Evolutionary conservation across 2,329 filamentous ascomycete genomes (phyloP), one percentile per base, ranked within the genome.

Genomic region (Domatiomyces catenatus): DNA sequence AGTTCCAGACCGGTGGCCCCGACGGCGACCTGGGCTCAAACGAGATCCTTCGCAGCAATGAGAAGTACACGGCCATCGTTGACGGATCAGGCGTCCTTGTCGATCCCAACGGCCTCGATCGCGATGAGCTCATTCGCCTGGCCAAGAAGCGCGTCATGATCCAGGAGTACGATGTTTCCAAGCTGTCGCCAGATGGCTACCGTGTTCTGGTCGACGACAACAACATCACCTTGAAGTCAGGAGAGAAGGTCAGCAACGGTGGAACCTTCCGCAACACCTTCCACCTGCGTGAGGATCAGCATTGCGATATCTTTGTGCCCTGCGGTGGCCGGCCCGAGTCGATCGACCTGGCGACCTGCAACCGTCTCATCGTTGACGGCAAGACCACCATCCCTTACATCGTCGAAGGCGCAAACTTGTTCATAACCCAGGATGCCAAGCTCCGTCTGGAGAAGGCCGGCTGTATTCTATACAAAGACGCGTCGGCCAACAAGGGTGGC

Each of bases 361-460:
- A 77, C 69, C 86, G 84, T 66, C 77, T 98, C 55, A 96, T 98
- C 68, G 80, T 83, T 64, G 81, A 94, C 55, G 88, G 89, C 70
- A 95, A 94, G 72, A 76, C 78, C 19, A 79, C 77, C 8, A 84
- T 98, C 54, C 89, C 90, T 0, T 98, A 93, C 71, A 92, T 98
- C 49, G 90, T 98, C 44, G 92, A 98, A 70, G 92, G 92, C 49
- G 92, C 92, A 68, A 98, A 96, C 67, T 75, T 98, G 50, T 98
- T 98, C 77, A 93, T 98, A 70, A 95, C 92, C 0, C 92, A 98
- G 69, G 92, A 98, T 62, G 90, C 90, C 61, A 96, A 96, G 73
- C 77, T 96, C 50, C 85, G 88, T 20, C 80, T 98, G 12, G 92
- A 98, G 71, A 83, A 87, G 60, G 89, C 90, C n/a, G 92, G 92